Conservation (phyloP, 768 basidiomycete species). For the Russula sp. region DNA sequence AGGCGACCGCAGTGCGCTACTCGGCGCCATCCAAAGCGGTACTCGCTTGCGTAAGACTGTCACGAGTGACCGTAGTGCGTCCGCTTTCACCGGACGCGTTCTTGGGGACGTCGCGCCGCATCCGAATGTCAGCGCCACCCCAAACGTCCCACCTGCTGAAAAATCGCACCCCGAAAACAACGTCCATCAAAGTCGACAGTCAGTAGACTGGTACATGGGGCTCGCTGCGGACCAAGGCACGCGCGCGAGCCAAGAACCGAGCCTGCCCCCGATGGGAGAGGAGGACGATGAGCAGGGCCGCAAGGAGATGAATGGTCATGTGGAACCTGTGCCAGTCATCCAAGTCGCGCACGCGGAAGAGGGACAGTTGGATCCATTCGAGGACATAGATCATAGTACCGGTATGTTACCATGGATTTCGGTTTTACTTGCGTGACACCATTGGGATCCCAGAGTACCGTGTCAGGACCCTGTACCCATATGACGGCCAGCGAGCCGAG, state of each 20-base stretch:
- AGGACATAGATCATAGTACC: slow-evolving; percentile 65
- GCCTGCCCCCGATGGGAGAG: slow-evolving; percentile 53
- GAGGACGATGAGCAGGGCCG: slow-evolving; percentile 58
- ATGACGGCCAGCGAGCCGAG: slow-evolving; percentile 81
- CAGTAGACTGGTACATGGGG: slow-evolving; percentile 89
- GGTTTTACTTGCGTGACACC: slow-evolving; percentile 14
- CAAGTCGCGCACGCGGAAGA: slow-evolving; percentile 48
- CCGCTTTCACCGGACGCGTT: slow-evolving; percentile 69
- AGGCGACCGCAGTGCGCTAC: slow-evolving; percentile 60
- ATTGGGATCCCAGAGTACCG: slow-evolving; percentile 52
- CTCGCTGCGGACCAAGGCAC: slow-evolving; percentile 70
- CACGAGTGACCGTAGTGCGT: slow-evolving; percentile 80
- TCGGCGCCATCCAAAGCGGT: slow-evolving; percentile 79
- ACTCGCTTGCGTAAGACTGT: slow-evolving; percentile 65
- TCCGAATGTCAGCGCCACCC: slow-evolving; percentile 56
- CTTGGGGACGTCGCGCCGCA: slow-evolving; percentile 73
- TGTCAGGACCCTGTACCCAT: slow-evolving; percentile 79
- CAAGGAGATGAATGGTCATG: slow-evolving; percentile 33
- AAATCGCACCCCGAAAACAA: slow-evolving; percentile 41
- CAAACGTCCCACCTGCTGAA: slow-evolving; percentile 44
- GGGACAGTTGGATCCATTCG: slow-evolving; percentile 49
- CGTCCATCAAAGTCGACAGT: slow-evolving; percentile 47
- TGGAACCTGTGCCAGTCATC: slow-evolving; percentile 51
- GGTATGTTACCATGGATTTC: slow-evolving; percentile 42
- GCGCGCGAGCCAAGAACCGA: slow-evolving; percentile 35